Conservation (phyloP, 306 rosid genomes). For the Carpinus fangiana region DNA sequence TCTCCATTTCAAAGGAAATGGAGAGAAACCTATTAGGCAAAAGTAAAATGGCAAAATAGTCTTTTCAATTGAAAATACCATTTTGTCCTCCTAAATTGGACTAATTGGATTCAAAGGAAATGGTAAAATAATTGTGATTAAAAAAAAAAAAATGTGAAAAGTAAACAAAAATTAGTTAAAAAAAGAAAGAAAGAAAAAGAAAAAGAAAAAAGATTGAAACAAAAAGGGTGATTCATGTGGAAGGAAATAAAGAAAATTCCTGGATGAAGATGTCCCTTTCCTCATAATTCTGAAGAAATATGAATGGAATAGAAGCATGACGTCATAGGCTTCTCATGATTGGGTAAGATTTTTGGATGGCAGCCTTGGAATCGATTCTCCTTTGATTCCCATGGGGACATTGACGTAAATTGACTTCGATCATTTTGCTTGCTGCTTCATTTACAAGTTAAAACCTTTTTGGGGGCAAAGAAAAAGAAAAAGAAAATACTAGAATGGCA, state of each 20-base stretch:
- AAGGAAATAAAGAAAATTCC: conserved; percentile 1
- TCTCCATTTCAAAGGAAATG: too few relatives aligned
- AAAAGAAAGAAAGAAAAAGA: too few relatives aligned
- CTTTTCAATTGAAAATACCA: too few relatives aligned
- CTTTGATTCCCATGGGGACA: conserved; percentile 22
- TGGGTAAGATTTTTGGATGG: conserved; percentile 37
- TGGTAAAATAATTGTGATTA: too few relatives aligned
- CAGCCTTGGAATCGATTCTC: conserved; percentile 37
- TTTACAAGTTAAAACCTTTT: background rate
- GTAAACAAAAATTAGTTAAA: too few relatives aligned
- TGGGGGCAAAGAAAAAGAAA: conserved; percentile 4
- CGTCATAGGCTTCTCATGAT: conserved; percentile 31
- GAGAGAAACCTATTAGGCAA: too few relatives aligned
- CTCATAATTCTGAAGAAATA: background rate
- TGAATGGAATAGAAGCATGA: conserved; percentile 18
- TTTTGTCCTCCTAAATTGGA: too few relatives aligned
- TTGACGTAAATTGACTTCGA: background rate
- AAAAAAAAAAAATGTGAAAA: too few relatives aligned
- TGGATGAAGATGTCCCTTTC: conserved; percentile 12
- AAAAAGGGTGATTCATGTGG: background rate
- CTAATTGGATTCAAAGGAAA: too few relatives aligned
- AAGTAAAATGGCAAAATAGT: too few relatives aligned
- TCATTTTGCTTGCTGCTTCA: too few relatives aligned
- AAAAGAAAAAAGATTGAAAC: background rate
- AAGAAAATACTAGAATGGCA: background rate